These are phyloP conservation scores for Hortiboletus campestris DNA, from an alignment of 768 basidiomycete species.

Conservation along the genomic window DNA sequence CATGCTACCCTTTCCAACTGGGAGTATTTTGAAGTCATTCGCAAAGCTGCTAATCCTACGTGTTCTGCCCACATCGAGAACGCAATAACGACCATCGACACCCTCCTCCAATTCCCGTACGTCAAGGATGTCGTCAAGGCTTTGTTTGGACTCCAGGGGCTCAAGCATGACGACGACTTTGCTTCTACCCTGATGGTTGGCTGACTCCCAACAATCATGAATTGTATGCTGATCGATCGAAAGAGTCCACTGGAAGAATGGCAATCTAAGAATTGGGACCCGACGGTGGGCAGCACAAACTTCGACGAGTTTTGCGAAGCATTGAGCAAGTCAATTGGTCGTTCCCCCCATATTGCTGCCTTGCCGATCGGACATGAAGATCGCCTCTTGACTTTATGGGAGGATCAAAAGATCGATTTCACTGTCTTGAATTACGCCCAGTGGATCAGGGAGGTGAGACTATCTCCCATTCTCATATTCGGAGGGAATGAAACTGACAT, in stretches of 20 bases:
- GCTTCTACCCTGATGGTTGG: slow-evolving; percentile 62
- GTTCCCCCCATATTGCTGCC: slow-evolving; percentile 29
- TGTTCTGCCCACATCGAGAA: slow-evolving; percentile 61
- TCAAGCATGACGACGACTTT: slow-evolving; percentile 79
- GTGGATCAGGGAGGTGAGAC: slow-evolving; percentile 67
- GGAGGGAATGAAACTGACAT: not conserved
- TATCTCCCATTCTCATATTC: not conserved
- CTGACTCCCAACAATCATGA: slow-evolving; percentile 17
- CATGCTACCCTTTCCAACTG: slow-evolving; percentile 80
- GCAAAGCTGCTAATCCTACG: slow-evolving; percentile 59
- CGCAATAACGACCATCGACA: slow-evolving; percentile 59
- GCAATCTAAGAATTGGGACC: slow-evolving; percentile 91
- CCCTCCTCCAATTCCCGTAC: slow-evolving; percentile 47
- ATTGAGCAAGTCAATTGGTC: slow-evolving; percentile 46
- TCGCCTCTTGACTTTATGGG: slow-evolving; percentile 46
- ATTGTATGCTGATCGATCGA: not conserved
- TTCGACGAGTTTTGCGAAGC: slow-evolving; percentile 71
- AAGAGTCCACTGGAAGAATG: slow-evolving; percentile 66
- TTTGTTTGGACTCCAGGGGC: slow-evolving; percentile 69
- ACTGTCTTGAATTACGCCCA: slow-evolving; percentile 69
- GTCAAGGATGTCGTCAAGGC: slow-evolving; percentile 58
- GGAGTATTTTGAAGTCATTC: slow-evolving; percentile 86
- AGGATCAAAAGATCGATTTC: slow-evolving; percentile 52
- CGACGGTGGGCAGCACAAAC: slow-evolving; percentile 52
- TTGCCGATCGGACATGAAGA: slow-evolving; percentile 49